Evolutionary conservation across 805 yeast species (phyloP).

Genomic region (Metschnikowia proteae): DNA sequence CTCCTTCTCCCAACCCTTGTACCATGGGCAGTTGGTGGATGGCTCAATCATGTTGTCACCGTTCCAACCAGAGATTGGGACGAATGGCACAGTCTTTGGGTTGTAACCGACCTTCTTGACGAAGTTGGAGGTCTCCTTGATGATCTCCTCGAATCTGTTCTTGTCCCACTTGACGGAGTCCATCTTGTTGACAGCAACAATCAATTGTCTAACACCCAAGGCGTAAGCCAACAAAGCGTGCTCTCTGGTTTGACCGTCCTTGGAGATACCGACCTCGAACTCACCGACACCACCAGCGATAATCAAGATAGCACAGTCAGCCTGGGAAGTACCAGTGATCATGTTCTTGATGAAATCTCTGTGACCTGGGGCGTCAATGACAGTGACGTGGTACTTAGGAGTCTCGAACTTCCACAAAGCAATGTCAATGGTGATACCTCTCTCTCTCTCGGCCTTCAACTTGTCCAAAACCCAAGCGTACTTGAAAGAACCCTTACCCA

Average conservation of each 20-base stretch:
- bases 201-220: slow-evolving; percentile 81
- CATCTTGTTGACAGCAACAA: slow-evolving; percentile 93
- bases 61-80: slow-evolving; percentile 82
- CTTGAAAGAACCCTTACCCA: slow-evolving; percentile 96
- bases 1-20: slow-evolving; percentile 83
- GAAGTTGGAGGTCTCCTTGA: slow-evolving; percentile 74
- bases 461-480: slow-evolving; percentile 97
- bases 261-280: slow-evolving; percentile 92
- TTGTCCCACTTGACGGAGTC: slow-evolving; percentile 88
- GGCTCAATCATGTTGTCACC: slow-evolving; percentile 92
- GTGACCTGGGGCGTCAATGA: slow-evolving; percentile 95
- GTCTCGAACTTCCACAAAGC: slow-evolving; percentile 93
- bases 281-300: slow-evolving; percentile 93
- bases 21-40: slow-evolving; percentile 80
- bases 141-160: slow-evolving; percentile 73
- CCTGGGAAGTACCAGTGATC: slow-evolving; percentile 85
- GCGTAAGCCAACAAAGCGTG: slow-evolving; percentile 80
- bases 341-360: slow-evolving; percentile 89
- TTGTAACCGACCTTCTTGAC: slow-evolving; percentile 83
- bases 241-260: slow-evolving; percentile 94
- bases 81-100: slow-evolving; percentile 80
- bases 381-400: slow-evolving; percentile 84
- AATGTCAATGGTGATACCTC: slow-evolving; percentile 95
- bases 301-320: slow-evolving; percentile 89
- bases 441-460: slow-evolving; percentile 92